These are phyloP conservation scores for Lotmaria passim DNA, from an alignment of 208 protist species.

Conservation along the genomic window DNA sequence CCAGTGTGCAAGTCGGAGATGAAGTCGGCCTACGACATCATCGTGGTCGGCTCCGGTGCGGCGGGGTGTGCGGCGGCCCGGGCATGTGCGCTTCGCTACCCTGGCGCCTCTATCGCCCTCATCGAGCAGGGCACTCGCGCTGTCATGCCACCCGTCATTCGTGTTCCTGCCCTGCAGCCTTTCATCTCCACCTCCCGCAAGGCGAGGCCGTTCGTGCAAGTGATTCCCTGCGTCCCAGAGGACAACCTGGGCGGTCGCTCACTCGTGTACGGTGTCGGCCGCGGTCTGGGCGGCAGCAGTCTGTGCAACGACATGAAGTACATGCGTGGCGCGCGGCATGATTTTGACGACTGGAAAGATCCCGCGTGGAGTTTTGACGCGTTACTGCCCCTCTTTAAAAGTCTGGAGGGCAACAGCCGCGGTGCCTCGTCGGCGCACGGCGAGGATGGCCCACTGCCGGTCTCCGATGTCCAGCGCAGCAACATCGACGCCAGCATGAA, in stretches of 20 bases:
- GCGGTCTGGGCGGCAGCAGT: slow-evolving; percentile 65
- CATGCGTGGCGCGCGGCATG: slow-evolving; percentile 49
- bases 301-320: slow-evolving; percentile 72
- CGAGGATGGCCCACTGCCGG: slow-evolving; percentile 44
- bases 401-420: slow-evolving; percentile 56
- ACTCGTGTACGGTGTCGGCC: slow-evolving; percentile 47
- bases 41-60: slow-evolving; percentile 74
- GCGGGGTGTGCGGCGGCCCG: slow-evolving; percentile 71
- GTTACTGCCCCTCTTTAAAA: slow-evolving; percentile 55
- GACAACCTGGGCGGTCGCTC: slow-evolving; percentile 42
- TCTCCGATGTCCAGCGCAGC: slow-evolving; percentile 51
- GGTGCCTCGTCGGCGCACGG: slow-evolving; percentile 37
- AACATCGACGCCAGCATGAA: slow-evolving; percentile 73
- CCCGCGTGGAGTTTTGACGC: slow-evolving; percentile 56
- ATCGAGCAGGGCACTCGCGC: slow-evolving; percentile 55
- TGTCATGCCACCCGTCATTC: slow-evolving; percentile 38
- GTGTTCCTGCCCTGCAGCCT: slow-evolving; percentile 61
- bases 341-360: slow-evolving; percentile 53
- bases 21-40: slow-evolving; percentile 60
- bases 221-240: slow-evolving; percentile 34
- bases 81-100: slow-evolving; percentile 51
- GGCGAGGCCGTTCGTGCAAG: slow-evolving; percentile 37
- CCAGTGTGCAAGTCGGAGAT: slow-evolving; percentile 14
- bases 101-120: slow-evolving; percentile 58
- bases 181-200: slow-evolving; percentile 43